Conservation (phyloP, 352 stramenopile genomes). For the Pythium phragmiticola region DNA sequence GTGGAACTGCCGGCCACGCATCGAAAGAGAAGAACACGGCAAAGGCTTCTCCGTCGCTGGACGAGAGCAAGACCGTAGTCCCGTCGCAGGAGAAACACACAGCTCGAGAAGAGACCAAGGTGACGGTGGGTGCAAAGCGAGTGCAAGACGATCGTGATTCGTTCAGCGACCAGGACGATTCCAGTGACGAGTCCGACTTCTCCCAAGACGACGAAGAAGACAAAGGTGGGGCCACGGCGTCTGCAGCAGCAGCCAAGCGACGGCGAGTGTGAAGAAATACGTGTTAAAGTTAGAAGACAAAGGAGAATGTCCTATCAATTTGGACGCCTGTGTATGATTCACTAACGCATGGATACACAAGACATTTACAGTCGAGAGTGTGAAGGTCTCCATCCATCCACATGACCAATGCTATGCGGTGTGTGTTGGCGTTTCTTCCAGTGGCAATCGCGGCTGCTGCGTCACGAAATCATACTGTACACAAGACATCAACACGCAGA, state of each 20-base stretch:
- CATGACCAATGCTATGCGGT: not conserved
- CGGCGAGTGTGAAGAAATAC: conserved; percentile 2
- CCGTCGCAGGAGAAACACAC: not conserved
- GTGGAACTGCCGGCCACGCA: not conserved
- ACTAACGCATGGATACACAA: not conserved
- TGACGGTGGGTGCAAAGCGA: not conserved
- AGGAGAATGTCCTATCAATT: too few species aligned
- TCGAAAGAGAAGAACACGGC: not conserved
- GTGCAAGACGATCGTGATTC: conserved; percentile 17
- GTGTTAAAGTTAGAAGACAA: not conserved
- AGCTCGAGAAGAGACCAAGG: not conserved
- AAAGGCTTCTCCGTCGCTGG: not conserved
- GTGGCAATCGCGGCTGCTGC: conserved; percentile 22
- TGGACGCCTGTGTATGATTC: not conserved
- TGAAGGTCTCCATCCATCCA: not conserved
- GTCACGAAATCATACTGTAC: conserved; percentile 29
- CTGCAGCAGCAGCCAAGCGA: not conserved
- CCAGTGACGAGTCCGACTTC: conserved; percentile 40
- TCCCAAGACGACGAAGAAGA: conserved; percentile 23
- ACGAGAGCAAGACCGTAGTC: not conserved
- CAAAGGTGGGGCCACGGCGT: not conserved
- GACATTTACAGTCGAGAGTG: not conserved
- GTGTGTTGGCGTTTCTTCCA: not conserved
- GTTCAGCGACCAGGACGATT: conserved; percentile 28
- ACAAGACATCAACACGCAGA: not conserved